These are phyloP conservation scores for Phytopythium sindhum DNA, from an alignment of 352 stramenopile species.

Conservation along the genomic window DNA sequence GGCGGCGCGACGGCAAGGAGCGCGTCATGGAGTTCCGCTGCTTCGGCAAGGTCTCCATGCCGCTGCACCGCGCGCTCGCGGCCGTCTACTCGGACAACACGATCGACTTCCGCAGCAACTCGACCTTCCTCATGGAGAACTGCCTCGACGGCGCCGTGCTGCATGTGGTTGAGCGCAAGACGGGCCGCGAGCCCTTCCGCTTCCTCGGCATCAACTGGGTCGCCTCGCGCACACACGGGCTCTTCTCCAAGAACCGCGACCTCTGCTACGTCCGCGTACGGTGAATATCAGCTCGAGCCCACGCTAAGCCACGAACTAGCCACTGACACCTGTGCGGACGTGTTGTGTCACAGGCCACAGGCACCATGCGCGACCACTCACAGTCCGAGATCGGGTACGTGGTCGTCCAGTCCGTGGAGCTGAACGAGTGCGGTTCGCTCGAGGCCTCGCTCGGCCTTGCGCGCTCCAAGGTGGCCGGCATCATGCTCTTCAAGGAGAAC, in stretches of 20 bases:
- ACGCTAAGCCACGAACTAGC: background rate
- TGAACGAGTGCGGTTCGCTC: conserved; percentile 49
- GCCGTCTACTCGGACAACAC: conserved; percentile 64
- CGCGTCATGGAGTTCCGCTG: conserved; percentile 57
- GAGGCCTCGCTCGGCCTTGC: conserved; percentile 46
- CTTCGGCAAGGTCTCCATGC: conserved; percentile 51
- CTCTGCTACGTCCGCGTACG: conserved; percentile 51
- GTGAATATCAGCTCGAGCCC: background rate
- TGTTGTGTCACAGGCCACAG: conserved; percentile 30
- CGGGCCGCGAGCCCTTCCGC: conserved; percentile 37
- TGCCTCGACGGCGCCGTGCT: conserved; percentile 62
- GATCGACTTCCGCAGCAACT: conserved; percentile 51
- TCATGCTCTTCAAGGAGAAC: conserved; percentile 58
- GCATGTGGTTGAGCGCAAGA: conserved; percentile 36
- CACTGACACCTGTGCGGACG: background rate
- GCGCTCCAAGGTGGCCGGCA: conserved; percentile 49
- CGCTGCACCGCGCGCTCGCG: conserved; percentile 40
- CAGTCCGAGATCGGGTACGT: conserved; percentile 51
- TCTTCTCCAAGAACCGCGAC: conserved; percentile 65
- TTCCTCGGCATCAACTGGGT: conserved; percentile 75
- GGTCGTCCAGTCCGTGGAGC: conserved; percentile 54
- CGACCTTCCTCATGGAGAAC: conserved; percentile 50
- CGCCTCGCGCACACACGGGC: conserved; percentile 29
- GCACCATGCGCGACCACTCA: conserved; percentile 37
- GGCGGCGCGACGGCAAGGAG: conserved; percentile 33